Conservation (phyloP, 352 stramenopile genomes). For the Globisporangium parvum region DNA sequence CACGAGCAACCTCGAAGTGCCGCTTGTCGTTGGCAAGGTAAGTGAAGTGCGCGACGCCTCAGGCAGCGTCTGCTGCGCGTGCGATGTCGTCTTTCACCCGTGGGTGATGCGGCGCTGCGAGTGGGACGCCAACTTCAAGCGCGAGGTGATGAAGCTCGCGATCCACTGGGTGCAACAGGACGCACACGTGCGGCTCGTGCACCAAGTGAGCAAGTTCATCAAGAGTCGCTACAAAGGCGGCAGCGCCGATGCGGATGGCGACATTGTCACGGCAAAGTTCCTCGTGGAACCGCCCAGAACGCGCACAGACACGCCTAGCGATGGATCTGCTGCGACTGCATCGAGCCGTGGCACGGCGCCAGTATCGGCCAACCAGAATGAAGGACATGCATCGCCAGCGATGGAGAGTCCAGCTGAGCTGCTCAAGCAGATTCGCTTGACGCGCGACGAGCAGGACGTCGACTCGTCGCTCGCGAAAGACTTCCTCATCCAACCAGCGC, state of each 20-base stretch:
- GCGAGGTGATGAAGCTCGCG: constrained; percentile 70
- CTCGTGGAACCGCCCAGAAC: constrained; percentile 29
- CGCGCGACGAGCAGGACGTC: constrained; percentile 7
- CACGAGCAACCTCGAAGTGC: constrained; percentile 72
- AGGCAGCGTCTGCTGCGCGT: constrained; percentile 33
- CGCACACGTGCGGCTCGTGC: constrained; percentile 32
- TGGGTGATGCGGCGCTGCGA: constrained; percentile 67
- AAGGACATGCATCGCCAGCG: not conserved
- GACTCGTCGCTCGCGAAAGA: not conserved
- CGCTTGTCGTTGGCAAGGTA: constrained; percentile 59
- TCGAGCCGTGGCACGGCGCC: not conserved
- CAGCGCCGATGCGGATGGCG: constrained; percentile 1
- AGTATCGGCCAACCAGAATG: constrained; percentile 8
- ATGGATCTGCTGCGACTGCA: not conserved
- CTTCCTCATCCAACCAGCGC: constrained; percentile 7
- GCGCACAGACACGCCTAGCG: not conserved
- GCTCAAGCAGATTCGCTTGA: constrained; percentile 42
- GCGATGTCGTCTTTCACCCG: constrained; percentile 78
- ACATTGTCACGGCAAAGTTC: constrained; percentile 81
- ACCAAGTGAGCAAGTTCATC: constrained; percentile 64
- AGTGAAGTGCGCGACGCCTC: constrained; percentile 41
- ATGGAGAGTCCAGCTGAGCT: constrained; percentile 48
- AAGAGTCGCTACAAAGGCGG: constrained; percentile 83
- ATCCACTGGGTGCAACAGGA: constrained; percentile 78
- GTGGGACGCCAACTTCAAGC: constrained; percentile 81